These are phyloP conservation scores for Globisporangium lucens DNA, from an alignment of 352 stramenopile species.

Conservation along the genomic window DNA sequence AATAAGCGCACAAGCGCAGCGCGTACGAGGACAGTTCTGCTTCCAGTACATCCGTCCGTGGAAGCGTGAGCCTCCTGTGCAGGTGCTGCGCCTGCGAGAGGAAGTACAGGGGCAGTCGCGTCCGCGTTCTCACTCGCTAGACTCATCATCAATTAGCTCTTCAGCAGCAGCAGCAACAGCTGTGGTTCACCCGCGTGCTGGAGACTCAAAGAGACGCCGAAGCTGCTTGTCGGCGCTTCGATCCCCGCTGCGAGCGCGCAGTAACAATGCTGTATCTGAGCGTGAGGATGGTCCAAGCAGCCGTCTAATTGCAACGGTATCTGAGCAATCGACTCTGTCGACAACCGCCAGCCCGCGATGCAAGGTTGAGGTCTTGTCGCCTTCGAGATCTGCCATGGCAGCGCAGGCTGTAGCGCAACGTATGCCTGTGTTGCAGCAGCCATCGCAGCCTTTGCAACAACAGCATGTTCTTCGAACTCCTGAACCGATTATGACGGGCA, in stretches of 20 bases:
- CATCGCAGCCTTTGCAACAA: not conserved
- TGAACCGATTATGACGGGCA: not conserved
- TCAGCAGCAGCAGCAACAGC: not conserved
- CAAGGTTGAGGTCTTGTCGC: slow-evolving; percentile 12
- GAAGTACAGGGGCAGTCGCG: slow-evolving; percentile 2
- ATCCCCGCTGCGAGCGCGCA: not conserved
- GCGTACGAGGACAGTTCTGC: slow-evolving; percentile 8
- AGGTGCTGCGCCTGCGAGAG: slow-evolving; percentile 14
- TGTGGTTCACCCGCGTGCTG: not conserved
- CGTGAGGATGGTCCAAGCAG: not conserved
- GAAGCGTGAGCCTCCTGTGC: slow-evolving; percentile 4
- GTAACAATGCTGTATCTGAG: not conserved
- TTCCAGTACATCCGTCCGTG: slow-evolving; percentile 14
- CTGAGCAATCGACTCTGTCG: not conserved
- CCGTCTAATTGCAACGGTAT: not conserved
- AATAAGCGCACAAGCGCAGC: not conserved
- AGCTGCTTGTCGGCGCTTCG: slow-evolving; percentile 1
- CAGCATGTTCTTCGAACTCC: slow-evolving; percentile 5
- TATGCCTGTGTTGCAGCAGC: not conserved
- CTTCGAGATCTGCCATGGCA: not conserved
- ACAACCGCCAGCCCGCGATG: not conserved
- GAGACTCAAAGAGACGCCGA: not conserved
- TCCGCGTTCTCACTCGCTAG: not conserved
- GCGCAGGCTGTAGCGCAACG: not conserved
- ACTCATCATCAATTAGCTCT: not conserved